These are phyloP conservation scores for Erodium trifolium DNA, from an alignment of 441 rosid species.

Conservation along the genomic window DNA sequence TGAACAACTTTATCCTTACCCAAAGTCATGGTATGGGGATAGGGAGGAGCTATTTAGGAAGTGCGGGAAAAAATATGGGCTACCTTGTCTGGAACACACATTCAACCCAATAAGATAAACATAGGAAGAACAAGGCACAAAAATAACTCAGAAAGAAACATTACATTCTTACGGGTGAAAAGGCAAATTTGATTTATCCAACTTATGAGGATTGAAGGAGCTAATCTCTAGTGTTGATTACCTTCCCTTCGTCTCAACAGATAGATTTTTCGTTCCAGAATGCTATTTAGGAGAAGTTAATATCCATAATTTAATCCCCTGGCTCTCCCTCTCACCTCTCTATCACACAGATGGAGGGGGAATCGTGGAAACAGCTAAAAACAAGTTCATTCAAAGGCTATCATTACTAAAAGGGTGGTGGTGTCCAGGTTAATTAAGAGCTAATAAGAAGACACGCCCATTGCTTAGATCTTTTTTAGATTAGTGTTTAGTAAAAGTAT, in stretches of 20 bases:
- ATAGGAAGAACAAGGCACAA: background rate
- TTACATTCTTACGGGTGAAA: background rate
- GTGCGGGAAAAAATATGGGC: background rate
- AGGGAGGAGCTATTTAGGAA: slow-evolving; percentile 1
- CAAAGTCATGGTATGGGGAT: background rate
- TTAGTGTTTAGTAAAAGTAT: background rate
- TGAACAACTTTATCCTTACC: background rate
- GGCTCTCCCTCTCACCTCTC: background rate
- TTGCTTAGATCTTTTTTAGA: background rate
- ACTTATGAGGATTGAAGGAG: slow-evolving; percentile 5
- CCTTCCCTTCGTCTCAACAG: background rate
- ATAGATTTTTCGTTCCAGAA: background rate
- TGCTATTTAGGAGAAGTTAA: background rate
- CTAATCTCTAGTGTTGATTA: background rate
- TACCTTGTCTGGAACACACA: background rate
- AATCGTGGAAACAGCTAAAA: background rate
- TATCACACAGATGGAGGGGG: background rate
- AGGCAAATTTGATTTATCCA: background rate
- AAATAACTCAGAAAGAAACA: background rate
- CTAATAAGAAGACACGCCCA: background rate
- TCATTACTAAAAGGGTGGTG: background rate
- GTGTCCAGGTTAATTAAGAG: background rate
- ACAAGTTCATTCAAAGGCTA: background rate
- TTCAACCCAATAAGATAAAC: background rate
- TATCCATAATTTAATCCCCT: background rate